These are phyloP conservation scores for Leccinum fibrillosum DNA, from an alignment of 768 basidiomycete genomes.

Conservation along the genomic window DNA sequence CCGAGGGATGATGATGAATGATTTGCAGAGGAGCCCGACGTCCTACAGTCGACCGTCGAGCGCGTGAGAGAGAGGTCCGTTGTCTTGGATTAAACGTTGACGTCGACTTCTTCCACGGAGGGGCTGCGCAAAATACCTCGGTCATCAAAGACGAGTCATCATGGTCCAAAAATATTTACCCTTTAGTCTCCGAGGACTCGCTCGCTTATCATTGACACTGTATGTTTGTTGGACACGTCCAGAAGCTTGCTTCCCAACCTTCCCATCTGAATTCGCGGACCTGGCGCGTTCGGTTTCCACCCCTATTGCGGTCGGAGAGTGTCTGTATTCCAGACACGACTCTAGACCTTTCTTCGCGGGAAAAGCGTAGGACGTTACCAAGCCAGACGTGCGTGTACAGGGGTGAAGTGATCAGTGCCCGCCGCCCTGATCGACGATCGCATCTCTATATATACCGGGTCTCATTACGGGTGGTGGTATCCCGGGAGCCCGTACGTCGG, in stretches of 20 bases:
- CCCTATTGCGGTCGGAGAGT: constrained; percentile 64
- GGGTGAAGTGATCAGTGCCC: not conserved
- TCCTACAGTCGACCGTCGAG: constrained; percentile 47
- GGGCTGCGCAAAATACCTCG: constrained; percentile 65
- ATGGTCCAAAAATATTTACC: not conserved
- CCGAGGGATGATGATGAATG: constrained; percentile 17
- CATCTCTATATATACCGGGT: constrained; percentile 35
- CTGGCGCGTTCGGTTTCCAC: constrained; percentile 51
- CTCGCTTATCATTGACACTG: not conserved
- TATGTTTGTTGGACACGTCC: not conserved
- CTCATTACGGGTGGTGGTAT: constrained; percentile 56
- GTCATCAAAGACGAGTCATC: constrained; percentile 53
- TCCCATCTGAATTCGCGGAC: constrained; percentile 60
- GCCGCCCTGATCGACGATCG: not conserved
- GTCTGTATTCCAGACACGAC: constrained; percentile 59
- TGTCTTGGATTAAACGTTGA: constrained; percentile 60
- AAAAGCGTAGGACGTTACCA: constrained; percentile 61
- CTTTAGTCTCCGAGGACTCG: not conserved
- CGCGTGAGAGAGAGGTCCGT: constrained; percentile 51
- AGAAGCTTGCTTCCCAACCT: constrained; percentile 59
- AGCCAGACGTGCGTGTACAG: constrained; percentile 54
- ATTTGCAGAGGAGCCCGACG: constrained; percentile 30
- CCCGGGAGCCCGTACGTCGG: constrained; percentile 45
- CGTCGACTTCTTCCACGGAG: constrained; percentile 62
- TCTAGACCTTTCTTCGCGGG: constrained; percentile 64